Evolutionary conservation across 31 red algal species (phyloP).

Genomic region (Asparagopsis taxiformis): DNA sequence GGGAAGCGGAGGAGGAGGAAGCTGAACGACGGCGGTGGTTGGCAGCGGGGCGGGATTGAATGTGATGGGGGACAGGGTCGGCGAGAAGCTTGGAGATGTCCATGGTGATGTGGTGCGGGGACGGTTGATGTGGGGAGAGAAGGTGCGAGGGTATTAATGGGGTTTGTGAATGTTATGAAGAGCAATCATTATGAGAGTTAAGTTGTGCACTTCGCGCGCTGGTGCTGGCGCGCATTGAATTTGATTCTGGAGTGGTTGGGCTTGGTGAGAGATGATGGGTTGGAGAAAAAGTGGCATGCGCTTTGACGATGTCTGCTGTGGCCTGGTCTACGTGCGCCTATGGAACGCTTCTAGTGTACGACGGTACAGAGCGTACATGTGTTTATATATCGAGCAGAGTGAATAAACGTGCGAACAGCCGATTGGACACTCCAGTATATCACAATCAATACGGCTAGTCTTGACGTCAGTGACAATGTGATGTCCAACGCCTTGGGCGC

Average conservation of each 20-base stretch:
- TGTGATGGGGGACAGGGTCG: neutral
- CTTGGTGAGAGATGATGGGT: neutral
- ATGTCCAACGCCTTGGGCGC: too few relatives aligned
- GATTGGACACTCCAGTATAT: too few relatives aligned
- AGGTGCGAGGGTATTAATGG: neutral
- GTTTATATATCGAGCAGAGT: too few relatives aligned
- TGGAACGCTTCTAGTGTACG: neutral
- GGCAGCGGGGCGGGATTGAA: too few relatives aligned
- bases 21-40: too few relatives aligned
- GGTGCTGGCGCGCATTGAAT: neutral
- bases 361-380: too few relatives aligned
- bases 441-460: too few relatives aligned
- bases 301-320: neutral
- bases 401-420: too few relatives aligned
- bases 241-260: neutral
- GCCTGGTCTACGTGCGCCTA: neutral
- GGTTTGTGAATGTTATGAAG: neutral
- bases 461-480: too few relatives aligned
- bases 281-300: neutral
- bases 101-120: neutral
- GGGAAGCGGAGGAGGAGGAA: too few relatives aligned
- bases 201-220: neutral
- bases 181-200: neutral
- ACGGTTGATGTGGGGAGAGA: too few relatives aligned
- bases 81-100: conserved; percentile 7